Percentiles rank a stretch among this genome's conserved stretches.
phyloP scores from a whole-genome alignment of 345 rosid genomes.

The Orychophragmus violaceus region DNA sequence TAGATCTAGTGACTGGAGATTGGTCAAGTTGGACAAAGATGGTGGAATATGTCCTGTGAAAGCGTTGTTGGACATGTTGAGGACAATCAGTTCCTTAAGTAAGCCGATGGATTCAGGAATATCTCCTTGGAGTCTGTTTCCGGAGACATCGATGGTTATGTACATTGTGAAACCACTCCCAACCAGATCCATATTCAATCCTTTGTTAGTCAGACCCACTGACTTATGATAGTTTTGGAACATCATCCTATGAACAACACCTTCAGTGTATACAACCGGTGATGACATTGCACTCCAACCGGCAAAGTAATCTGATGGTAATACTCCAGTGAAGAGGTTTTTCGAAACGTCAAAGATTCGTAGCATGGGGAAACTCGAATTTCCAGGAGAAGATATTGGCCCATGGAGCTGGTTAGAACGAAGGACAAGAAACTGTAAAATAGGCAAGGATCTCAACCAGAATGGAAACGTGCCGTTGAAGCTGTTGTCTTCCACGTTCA shows the following conservation, averaged over 20 bases:
- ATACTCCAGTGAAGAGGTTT: conserved; percentile 27
- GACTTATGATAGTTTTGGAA: neutral
- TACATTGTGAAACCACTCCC: conserved; percentile 3
- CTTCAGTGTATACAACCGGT: neutral
- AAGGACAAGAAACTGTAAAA: conserved; percentile 37
- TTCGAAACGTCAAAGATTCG: conserved; percentile 43
- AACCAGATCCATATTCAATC: neutral
- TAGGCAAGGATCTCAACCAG: conserved; percentile 22
- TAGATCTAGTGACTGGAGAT: conserved; percentile 18
- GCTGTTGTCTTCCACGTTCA: conserved; percentile 37
- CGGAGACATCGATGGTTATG: neutral
- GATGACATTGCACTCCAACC: conserved; percentile 18
- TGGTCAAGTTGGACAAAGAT: neutral
- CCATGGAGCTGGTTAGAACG: conserved; percentile 29
- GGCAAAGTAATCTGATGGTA: conserved; percentile 12
- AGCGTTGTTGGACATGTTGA: conserved; percentile 20
- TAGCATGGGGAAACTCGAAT: conserved; percentile 23
- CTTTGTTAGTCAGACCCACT: neutral
- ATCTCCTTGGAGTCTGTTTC: neutral
- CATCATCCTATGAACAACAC: neutral
- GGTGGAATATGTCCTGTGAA: conserved; percentile 7
- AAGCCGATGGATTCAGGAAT: conserved; percentile 1
- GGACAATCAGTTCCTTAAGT: neutral
- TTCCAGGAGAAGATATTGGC: conserved; percentile 11
- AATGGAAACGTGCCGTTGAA: conserved; percentile 38